phyloP scores from a whole-genome alignment of 2,329 filamentous ascomycete genomes.

The Colletotrichum graminicola region DNA sequence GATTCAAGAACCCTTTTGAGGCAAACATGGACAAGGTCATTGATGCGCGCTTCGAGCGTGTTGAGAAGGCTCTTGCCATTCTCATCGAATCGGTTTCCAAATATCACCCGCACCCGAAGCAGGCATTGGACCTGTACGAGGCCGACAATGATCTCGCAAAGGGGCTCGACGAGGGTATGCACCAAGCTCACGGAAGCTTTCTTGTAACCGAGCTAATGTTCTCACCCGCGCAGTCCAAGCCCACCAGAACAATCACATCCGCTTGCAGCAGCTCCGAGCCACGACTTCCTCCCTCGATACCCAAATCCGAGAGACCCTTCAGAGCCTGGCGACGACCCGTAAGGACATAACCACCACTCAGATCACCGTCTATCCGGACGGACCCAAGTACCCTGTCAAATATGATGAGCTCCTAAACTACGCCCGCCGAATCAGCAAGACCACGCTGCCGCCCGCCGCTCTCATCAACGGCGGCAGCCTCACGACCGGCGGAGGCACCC shows the following conservation, averaged over 20 bases:
- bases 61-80: slow-evolving; percentile 74
- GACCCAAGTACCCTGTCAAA: slow-evolving; percentile 67
- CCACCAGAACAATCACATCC: slow-evolving; percentile 81
- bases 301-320: slow-evolving; percentile 78
- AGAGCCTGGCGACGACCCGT: slow-evolving; percentile 77
- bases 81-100: slow-evolving; percentile 85
- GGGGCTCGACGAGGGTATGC: slow-evolving; percentile 74
- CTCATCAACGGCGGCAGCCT: slow-evolving; percentile 57
- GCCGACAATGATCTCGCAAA: slow-evolving; percentile 77
- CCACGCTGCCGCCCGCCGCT: slow-evolving; percentile 77
- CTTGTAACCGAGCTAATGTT: background rate
- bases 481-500: slow-evolving; percentile 32
- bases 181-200: background rate
- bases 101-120: slow-evolving; percentile 79
- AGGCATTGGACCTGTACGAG: slow-evolving; percentile 76
- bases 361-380: slow-evolving; percentile 66
- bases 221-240: slow-evolving; percentile 66
- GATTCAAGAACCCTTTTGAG: background rate
- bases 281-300: slow-evolving; percentile 75
- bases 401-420: slow-evolving; percentile 82
- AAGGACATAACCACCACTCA: slow-evolving; percentile 77
- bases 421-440: slow-evolving; percentile 83
- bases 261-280: slow-evolving; percentile 76
- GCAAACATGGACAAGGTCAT: slow-evolving; percentile 71
- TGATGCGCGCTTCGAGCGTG: slow-evolving; percentile 72